Conservation (phyloP, 2,329 filamentous ascomycete species). For the Shiraia bambusicola region DNA sequence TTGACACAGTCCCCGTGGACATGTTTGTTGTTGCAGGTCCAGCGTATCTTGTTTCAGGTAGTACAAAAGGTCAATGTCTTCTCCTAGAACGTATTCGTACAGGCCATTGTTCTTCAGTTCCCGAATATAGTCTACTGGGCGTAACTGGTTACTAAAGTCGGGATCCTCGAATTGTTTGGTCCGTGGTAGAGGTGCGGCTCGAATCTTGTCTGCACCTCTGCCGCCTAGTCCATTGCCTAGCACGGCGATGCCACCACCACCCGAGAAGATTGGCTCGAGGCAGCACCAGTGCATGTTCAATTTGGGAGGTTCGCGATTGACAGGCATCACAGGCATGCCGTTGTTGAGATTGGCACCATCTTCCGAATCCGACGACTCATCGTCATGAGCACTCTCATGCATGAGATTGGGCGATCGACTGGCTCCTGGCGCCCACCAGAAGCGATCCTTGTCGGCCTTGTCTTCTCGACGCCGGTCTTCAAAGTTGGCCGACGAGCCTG, state of each 20-base stretch:
- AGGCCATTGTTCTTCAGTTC: slow-evolving; percentile 45
- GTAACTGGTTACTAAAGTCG: slow-evolving; percentile 54
- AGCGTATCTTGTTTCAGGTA: slow-evolving; percentile 47
- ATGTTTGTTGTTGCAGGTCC: slow-evolving; percentile 48
- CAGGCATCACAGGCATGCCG: slow-evolving; percentile 38
- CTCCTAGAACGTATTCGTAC: slow-evolving; percentile 46
- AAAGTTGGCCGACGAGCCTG: slow-evolving; percentile 29
- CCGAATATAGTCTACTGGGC: slow-evolving; percentile 48
- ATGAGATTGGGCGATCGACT: slow-evolving; percentile 59
- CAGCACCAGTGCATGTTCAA: slow-evolving; percentile 63
- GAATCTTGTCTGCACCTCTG: slow-evolving; percentile 57
- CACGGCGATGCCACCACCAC: slow-evolving; percentile 60
- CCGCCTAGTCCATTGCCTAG: slow-evolving; percentile 50
- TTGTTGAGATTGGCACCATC: slow-evolving; percentile 39
- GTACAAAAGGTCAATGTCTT: slow-evolving; percentile 43
- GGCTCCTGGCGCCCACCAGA: slow-evolving; percentile 62
- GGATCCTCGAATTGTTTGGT: slow-evolving; percentile 58
- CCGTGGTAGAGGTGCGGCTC: slow-evolving; percentile 58
- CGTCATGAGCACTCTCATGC: slow-evolving; percentile 51
- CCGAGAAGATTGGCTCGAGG: slow-evolving; percentile 60
- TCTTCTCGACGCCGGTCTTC: slow-evolving; percentile 23
- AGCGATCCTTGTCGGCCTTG: slow-evolving; percentile 39
- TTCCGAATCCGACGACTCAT: slow-evolving; percentile 43
- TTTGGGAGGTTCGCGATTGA: slow-evolving; percentile 47
- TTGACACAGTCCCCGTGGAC: slow-evolving; percentile 58